Base-by-base conservation (phyloP, 345 rosid species). In the Geranium brycei region DNA sequence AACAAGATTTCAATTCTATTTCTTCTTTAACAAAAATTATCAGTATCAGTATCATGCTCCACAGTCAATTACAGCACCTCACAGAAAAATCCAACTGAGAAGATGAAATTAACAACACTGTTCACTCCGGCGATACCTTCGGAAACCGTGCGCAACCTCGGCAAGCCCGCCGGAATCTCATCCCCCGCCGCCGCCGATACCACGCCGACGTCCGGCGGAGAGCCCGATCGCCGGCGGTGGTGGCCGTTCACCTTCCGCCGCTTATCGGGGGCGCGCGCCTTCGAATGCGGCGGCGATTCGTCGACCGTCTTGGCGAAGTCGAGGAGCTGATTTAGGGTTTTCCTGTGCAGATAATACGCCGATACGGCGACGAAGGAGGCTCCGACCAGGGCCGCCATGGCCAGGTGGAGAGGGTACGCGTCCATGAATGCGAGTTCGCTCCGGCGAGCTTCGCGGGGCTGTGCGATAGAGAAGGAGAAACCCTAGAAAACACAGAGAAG, bases 361-460 rank as follows among this genome's bases (percentile, higher is more conserved):
- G 97, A 95, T 7, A 91, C 95, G 0, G 96, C 97, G 30, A 91
- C 96, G 31, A 91, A 68, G 35, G 99, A 95, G 51, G 97, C 97
- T 75, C 99, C 97, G 0, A 95, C 84, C 19, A 95, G 85, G 70
- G 99, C 97, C 81, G 99, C 97, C 77, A 91, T 83, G 73, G 97
- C 96, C 16, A 95, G 82, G 70, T 91, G 96, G 63, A 83, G 61
- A 61, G 91, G 51, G 72, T 85, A 80, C 5, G 88, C 62, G n/a
- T 95, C 97, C 99, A 95, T 91, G 17, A 5, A 30, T 19, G 16
- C 56, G 19, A 11, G 18, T 1, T 4, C 4, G 53, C 11, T 13
- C 11, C 11, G 53, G 53, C 41, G 10, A 47, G 7, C 53, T 47
- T 6, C 12, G 53, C 11, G 14, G 10, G 53, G 11, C 11, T 10